Evolutionary conservation across 2,329 filamentous ascomycete genomes (phyloP), one percentile per base, ranked within the genome.

Genomic region (Cercospora sp.): DNA sequence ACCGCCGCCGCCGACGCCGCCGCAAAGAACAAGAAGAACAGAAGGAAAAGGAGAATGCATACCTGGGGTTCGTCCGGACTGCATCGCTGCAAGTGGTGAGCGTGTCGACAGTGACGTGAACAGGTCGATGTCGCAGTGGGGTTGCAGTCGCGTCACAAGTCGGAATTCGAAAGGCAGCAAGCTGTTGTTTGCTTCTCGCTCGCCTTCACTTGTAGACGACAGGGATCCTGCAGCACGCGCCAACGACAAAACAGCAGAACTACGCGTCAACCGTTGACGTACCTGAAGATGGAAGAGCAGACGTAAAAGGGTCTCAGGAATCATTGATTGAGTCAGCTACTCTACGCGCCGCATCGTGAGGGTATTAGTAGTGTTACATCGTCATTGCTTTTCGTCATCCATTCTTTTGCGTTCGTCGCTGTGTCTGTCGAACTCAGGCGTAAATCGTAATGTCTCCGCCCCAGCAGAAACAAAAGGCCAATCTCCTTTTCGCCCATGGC

Each of bases 371-470:
- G 65, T 64, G 51, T 64, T 68, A 68, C 65, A 69, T 60, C 66
- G 60, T 70, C 64, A 70, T 68, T 58, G 65, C 67, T 72, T 67
- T 66, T 71, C 66, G 67, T 69, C 26, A 68, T 67, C 64, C 70
- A 63, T 68, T 69, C 64, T 67, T 64, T 64, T 53, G 26, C 60
- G 31, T 67, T 42, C 67, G 65, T 67, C 64, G 60, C 64, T 64
- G 36, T 64, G 23, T 60, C 30, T 57, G 65, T 66, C 61, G 55
- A 63, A 62, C 64, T 60, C 67, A 53, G 53, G 59, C 60, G 67
- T 67, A 67, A 67, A 69, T 79, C 77, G 28, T 76, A 77, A 51
- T 78, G 78, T 64, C 73, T 74, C 68, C 74, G 70, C 62, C 53
- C 42, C 39, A 51, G 62, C 33, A 42, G 59, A 62, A 60, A 65